Evolutionary conservation across 257 asterid species (phyloP), one percentile per base, ranked within the genome.

Genomic region (Linaria vulgaris): DNA sequence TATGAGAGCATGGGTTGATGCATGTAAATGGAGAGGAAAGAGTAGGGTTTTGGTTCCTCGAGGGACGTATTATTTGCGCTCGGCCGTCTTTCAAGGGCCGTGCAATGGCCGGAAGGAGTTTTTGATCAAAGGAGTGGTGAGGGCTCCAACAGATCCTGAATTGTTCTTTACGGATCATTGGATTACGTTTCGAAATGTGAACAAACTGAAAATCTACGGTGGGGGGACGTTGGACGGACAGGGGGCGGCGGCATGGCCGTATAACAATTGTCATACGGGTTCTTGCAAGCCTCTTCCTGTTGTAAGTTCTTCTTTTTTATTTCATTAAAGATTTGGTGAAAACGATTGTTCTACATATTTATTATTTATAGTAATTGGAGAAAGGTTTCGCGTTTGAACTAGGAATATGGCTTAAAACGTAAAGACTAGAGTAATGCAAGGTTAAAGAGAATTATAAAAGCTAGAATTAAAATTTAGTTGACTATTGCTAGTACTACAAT

Each of bases 81-180:
- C 87, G 1, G 62, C 69, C 3, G 59, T 74, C 0, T 75, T 85
- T 16, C 3, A 15, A 4, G 94, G 94, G 9, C 86, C 90, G 5
- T 85, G 94, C 11, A 17, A 15, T 12, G 68, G 71, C 8, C 20
- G 47, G 5, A 69, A 51, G 16, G 70, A 62, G 48, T 66, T 77
- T 12, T 24, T 61, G 47, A 64, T 77, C 37, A 52, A 52, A 57
- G 86, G 83, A 9, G 59, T 58, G 27, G 39, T 78, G 0, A 67
- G 61, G 62, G 76, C 86, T 39, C 72, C 86, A 1, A 54, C 70
- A 9, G 3, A 70, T 0, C 59, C 66, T 0, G 41, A 14, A 23
- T 21, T 48, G n/a, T 67, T 61, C 60, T 68, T 57, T 56, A 30
- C 22, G 27, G 67, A 74, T 54, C 73, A 73, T n/a, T 80, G 86